A percentile compares a stretch with the other conserved stretches of the same genome.
Evolutionary conservation across 2,329 filamentous ascomycete species (phyloP).

Genomic region (Colletotrichum sp.): DNA sequence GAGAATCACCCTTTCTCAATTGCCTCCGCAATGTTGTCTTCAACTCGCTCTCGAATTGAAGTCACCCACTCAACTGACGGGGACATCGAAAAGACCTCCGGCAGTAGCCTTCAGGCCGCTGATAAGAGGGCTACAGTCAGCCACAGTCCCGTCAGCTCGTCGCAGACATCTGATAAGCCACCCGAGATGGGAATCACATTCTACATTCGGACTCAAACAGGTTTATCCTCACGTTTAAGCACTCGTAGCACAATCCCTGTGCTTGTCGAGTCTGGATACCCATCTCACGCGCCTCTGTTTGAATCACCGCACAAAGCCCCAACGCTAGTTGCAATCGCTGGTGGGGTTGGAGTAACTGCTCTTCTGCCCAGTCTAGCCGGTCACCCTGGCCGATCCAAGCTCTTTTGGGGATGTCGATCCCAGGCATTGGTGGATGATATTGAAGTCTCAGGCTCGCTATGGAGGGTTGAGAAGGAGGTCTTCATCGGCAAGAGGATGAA

Average conservation of each 20-base stretch:
- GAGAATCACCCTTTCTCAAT: conserved; percentile 42
- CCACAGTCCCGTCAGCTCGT: background rate
- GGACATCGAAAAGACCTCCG: background rate
- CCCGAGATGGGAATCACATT: background rate
- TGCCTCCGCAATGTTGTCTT: background rate
- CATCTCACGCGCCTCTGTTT: background rate
- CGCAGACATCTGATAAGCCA: background rate
- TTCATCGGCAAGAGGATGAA: background rate
- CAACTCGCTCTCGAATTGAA: background rate
- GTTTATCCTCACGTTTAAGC: background rate
- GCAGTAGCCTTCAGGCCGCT: background rate
- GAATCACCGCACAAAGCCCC: background rate
- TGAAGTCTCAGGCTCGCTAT: background rate
- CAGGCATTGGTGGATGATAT: background rate
- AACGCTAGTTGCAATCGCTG: background rate
- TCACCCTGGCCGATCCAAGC: background rate
- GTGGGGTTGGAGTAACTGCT: background rate
- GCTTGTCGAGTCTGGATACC: background rate
- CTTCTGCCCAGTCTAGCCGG: background rate
- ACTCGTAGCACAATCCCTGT: background rate
- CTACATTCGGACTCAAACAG: background rate
- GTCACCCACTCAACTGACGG: background rate
- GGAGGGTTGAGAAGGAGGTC: background rate
- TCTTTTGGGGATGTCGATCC: background rate
- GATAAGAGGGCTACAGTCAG: background rate